Base-by-base conservation (phyloP, 805 yeast species). In the Scheffersomyces amazonensis region DNA sequence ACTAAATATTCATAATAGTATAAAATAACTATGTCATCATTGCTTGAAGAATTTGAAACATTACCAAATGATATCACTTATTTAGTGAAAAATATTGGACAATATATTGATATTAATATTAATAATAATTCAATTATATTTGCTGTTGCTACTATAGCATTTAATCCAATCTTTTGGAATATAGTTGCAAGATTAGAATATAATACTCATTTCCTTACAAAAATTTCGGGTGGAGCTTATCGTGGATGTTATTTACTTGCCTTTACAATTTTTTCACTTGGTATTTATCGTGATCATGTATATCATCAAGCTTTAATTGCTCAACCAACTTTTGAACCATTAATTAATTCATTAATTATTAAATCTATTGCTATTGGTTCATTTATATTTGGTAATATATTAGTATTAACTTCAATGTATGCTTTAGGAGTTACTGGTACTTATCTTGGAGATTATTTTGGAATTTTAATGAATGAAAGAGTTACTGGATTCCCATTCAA, bases 121-220 rank as follows among this genome's bases (percentile, higher is more conserved):
- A 39, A 52, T 30, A 48, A 54, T 28, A 32, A 46, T 20, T 44
- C 50, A 37, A 44, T 63, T 37, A 36, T 44, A 24, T 60, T 41
- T 41, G 78, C 91, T 4, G 57, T 87, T 20, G 74, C 71, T 7
- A 76, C 85, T 21, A 85, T 93, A 50, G 80, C 82, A 12, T 90
- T 93, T 76, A 93, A 93, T 60, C 99, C 99, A 13, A 76, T 86
- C 22, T 91, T 90, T 58, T 93, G 99, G 99, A 93, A 93, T 60
- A 74, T 84, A 41, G 95, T 78, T 16, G 99, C 99, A 5, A 76
- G 98, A 50, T 53, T 77, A 19, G 98, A 93, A 58, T 87, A 87
- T 71, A 78, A 78, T 42, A 80, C 87, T 12, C 84, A 85, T 48
- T 52, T 84, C 37, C 64, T 91, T 38, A 87, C 98, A 16, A 87